Evolutionary conservation across 176 grass and related monocot species (phyloP), one percentile per base, ranked within the genome.

Genomic region (Eleusine indica): DNA sequence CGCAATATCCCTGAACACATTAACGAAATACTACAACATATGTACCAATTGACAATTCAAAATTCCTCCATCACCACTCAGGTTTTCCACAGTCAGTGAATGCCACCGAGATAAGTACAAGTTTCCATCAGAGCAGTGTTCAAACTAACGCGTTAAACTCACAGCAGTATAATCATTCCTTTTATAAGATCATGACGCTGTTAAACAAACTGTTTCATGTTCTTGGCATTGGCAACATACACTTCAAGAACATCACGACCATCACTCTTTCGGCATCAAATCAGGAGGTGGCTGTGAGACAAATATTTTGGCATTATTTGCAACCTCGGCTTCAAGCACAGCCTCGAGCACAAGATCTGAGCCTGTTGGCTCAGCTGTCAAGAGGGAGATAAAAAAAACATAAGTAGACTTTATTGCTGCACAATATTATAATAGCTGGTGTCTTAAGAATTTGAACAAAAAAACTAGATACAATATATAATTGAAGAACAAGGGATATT

Each of bases 321-420:
- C 96, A 48, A 98, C 96, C 39, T 98, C 90, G 2, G 87, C 96
- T 84, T 98, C 93, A 76, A 98, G 29, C 61, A 95, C 81, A 65
- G 96, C 96, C 83, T 95, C 91, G 5, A 98, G 86, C 35, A 98
- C 70, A 70, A 98, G 80, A 53, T 95, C 91, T 56, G 93, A 94
- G 5, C 96, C 96, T 40, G 74, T 90, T 65, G 62, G 79, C 81
- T 88, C 91, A 83, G 74, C 93, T 98, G 85, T 22, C 12, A 47
- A 52, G 42, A 83, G 61, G 51, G 65, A 82, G 77, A 3, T 74
- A 85, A 70, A 13, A 13, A 42, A 58, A 78, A 15, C 32, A 35
- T 35, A 35, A 39, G 48, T 6, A 64, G 18, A 64, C 22, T 64
- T 25, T 65, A 53, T 65, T 65, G 57, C 64, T 49, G 25, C n/a